phyloP scores from a whole-genome alignment of 805 yeast genomes.

The Millerozyma miso region DNA sequence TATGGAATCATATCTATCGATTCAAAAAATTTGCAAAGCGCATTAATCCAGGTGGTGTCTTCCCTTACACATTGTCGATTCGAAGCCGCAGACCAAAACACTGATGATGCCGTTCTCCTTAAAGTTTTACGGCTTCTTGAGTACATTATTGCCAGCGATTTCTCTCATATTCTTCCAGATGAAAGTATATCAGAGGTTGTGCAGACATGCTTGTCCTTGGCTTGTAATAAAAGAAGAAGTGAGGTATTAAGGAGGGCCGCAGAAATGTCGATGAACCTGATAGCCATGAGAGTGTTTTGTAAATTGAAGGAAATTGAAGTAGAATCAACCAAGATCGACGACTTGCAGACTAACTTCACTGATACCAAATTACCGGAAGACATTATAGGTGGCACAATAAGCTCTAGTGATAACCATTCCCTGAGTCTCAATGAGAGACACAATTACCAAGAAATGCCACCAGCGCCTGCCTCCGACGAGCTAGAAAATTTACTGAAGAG shows the following conservation, averaged over 20 bases:
- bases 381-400: constrained; percentile 46
- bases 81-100: constrained; percentile 88
- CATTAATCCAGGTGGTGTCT: constrained; percentile 62
- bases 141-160: constrained; percentile 54
- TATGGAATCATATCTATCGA: constrained; percentile 58
- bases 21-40: constrained; percentile 52
- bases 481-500: neutral
- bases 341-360: constrained; percentile 46
- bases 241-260: constrained; percentile 88
- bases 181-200: constrained; percentile 83
- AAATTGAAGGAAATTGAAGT: constrained; percentile 57
- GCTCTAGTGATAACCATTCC: constrained; percentile 7
- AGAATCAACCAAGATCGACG: constrained; percentile 25
- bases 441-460: neutral
- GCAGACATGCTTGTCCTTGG: constrained; percentile 86
- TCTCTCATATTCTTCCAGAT: constrained; percentile 68
- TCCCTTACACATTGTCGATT: constrained; percentile 91
- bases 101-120: constrained; percentile 86
- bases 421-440: neutral
- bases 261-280: constrained; percentile 69
- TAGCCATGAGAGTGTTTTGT: constrained; percentile 65
- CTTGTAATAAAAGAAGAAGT: constrained; percentile 87
- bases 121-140: constrained; percentile 78
- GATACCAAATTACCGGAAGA: constrained; percentile 54
- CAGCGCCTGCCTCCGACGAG: constrained; percentile 1